phyloP scores from a whole-genome alignment of 2,329 filamentous ascomycete species.

The Sclerotinia subarctica region DNA sequence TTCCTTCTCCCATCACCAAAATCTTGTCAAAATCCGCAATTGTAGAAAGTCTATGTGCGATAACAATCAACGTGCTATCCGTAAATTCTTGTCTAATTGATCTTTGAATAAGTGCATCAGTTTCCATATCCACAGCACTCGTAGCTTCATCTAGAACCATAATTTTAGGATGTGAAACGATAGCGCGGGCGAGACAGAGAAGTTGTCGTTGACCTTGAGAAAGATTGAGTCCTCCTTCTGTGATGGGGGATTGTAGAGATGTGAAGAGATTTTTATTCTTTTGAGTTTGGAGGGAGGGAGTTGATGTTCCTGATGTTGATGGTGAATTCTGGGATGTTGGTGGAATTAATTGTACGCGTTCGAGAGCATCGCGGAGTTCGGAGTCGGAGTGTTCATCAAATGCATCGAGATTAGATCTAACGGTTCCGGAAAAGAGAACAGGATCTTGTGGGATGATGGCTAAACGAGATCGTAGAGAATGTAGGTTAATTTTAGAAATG shows the following conservation, averaged over 20 bases:
- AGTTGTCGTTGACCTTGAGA: conserved; percentile 76
- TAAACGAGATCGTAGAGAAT: conserved; percentile 67
- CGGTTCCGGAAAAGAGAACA: conserved; percentile 75
- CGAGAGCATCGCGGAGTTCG: conserved; percentile 66
- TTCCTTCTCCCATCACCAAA: conserved; percentile 66
- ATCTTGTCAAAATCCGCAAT: conserved; percentile 76
- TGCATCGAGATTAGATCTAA: conserved; percentile 74
- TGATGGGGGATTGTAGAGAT: conserved; percentile 59
- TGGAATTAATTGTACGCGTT: conserved; percentile 60
- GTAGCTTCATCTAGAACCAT: conserved; percentile 82
- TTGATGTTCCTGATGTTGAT: conserved; percentile 38
- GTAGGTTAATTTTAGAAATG: conserved; percentile 67
- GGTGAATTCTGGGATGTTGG: conserved; percentile 35
- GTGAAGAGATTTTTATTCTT: conserved; percentile 64
- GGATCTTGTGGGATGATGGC: conserved; percentile 84
- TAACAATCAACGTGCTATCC: conserved; percentile 66
- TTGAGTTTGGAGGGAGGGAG: conserved; percentile 34
- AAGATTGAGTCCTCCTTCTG: conserved; percentile 70
- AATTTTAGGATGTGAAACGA: conserved; percentile 68
- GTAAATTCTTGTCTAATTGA: conserved; percentile 70
- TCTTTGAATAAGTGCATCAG: conserved; percentile 70
- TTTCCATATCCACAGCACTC: conserved; percentile 73
- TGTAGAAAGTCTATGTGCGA: conserved; percentile 72
- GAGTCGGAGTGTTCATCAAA: conserved; percentile 67
- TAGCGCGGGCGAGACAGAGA: conserved; percentile 69